Percentiles rank a stretch among this genome's conserved stretches.
Evolutionary conservation across 495 filamentous ascomycete species (phyloP).

Genomic region (Podospora pseudopauciseta): DNA sequence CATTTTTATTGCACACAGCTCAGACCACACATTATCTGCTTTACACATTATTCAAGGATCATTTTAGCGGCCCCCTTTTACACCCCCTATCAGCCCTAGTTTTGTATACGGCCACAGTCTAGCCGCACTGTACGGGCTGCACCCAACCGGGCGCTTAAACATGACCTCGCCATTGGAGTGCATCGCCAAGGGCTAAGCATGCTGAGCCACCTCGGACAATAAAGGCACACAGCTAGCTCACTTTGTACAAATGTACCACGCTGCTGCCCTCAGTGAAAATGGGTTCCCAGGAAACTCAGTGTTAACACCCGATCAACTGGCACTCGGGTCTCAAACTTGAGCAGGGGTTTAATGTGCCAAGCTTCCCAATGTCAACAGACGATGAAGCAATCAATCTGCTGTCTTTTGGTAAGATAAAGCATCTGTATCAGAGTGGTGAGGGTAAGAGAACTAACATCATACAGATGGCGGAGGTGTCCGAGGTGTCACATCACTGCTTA

Average conservation of each 20-base stretch:
- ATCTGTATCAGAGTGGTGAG: background rate
- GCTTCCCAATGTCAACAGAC: background rate
- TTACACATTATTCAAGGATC: background rate
- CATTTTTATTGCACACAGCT: background rate
- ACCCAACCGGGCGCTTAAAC: background rate
- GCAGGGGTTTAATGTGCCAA: background rate
- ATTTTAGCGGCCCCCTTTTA: background rate
- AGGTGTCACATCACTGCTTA: slow-evolving; percentile 35
- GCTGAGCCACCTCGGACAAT: background rate
- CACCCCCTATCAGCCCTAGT: background rate
- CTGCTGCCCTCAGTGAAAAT: background rate
- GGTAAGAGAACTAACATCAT: background rate
- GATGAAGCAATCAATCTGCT: slow-evolving; percentile 22
- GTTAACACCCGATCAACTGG: too few species aligned
- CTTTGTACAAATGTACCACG: background rate
- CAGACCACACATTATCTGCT: background rate
- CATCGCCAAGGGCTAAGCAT: background rate
- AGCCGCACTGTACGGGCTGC: background rate
- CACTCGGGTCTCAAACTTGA: background rate
- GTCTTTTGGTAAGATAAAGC: slow-evolving; percentile 18
- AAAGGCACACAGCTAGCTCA: background rate
- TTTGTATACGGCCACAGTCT: too few species aligned
- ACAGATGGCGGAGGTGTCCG: slow-evolving; percentile 40
- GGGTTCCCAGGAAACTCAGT: background rate
- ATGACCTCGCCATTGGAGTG: background rate